A percentile compares a stretch with the other conserved stretches of the same genome.
Conservation (phyloP, 73 alveolate genomes). For the Symbiodinium natans region DNA sequence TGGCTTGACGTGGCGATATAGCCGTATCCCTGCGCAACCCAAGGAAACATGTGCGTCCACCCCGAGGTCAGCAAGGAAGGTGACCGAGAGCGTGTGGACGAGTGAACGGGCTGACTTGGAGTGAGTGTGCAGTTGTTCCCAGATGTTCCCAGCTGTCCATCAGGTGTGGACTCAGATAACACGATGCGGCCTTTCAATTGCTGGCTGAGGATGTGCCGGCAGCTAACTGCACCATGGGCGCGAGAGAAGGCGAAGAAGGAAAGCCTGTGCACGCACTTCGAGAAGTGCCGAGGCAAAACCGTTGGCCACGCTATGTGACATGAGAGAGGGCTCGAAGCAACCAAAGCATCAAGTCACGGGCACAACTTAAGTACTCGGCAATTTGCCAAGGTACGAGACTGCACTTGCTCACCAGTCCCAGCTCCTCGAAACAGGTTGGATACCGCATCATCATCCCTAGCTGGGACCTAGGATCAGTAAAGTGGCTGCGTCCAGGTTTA, state of each 20-base stretch:
- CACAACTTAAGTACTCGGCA: no score
- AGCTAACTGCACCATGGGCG: conserved; percentile 97
- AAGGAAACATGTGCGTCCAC: conserved; percentile 96
- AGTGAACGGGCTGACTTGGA: conserved; percentile 31
- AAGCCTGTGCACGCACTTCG: conserved; percentile 51
- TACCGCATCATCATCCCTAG: no score
- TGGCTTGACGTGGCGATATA: no score
- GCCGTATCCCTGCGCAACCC: no score
- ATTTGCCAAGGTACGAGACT: conserved; percentile 85
- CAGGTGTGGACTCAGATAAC: no score
- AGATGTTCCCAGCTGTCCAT: not conserved
- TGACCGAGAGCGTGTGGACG: conserved; percentile 96
- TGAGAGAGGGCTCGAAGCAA: no score
- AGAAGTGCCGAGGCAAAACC: conserved; percentile 33
- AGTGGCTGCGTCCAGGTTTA: no score
- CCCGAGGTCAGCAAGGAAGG: conserved; percentile 95
- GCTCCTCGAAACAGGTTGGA: conserved; percentile 56
- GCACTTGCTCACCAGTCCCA: conserved; percentile 62
- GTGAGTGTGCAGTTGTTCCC: not conserved
- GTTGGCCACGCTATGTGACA: no score
- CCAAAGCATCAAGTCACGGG: no score
- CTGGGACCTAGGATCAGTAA: no score
- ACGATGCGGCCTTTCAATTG: no score
- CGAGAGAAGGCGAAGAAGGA: conserved; percentile 81
- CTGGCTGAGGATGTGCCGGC: conserved; percentile 95